Evolutionary conservation across 768 basidiomycete species (phyloP).

Genomic region (Amanita jacksonii): DNA sequence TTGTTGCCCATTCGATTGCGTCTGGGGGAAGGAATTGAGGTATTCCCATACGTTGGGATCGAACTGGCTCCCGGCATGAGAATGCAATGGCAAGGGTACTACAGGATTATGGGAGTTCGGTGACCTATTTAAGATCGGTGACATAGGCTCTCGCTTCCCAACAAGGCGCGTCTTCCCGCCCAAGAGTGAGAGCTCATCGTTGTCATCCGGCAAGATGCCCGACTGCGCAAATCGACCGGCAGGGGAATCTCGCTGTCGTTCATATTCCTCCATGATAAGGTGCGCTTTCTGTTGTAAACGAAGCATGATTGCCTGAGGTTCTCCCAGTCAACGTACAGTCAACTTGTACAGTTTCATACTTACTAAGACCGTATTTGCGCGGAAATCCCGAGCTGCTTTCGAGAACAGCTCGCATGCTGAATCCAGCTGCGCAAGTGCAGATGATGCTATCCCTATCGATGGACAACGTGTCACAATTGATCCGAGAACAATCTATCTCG

Average conservation of each 20-base stretch:
- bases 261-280: constrained; percentile 51
- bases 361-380: constrained; percentile 57
- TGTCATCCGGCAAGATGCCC: constrained; percentile 36
- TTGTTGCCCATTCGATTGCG: constrained; percentile 10
- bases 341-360: constrained; percentile 13
- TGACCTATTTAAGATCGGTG: constrained; percentile 52
- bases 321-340: not conserved
- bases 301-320: constrained; percentile 51
- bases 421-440: constrained; percentile 63
- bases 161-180: constrained; percentile 62
- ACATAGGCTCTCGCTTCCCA: constrained; percentile 48
- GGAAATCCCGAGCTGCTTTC: constrained; percentile 58
- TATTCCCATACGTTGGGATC: constrained; percentile 64
- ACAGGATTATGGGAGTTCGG: constrained; percentile 65
- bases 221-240: constrained; percentile 30
- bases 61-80: constrained; percentile 37
- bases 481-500: constrained; percentile 51
- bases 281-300: constrained; percentile 58
- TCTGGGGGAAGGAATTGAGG: constrained; percentile 43
- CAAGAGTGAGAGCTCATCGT: constrained; percentile 54
- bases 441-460: constrained; percentile 70
- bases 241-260: constrained; percentile 44
- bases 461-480: constrained; percentile 73
- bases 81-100: constrained; percentile 57
- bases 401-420: constrained; percentile 68